Evolutionary conservation across 1,284 basidiomycete species (phyloP), one percentile per base, ranked within the genome.

Genomic region (Cryptococcus jaspeensis): DNA sequence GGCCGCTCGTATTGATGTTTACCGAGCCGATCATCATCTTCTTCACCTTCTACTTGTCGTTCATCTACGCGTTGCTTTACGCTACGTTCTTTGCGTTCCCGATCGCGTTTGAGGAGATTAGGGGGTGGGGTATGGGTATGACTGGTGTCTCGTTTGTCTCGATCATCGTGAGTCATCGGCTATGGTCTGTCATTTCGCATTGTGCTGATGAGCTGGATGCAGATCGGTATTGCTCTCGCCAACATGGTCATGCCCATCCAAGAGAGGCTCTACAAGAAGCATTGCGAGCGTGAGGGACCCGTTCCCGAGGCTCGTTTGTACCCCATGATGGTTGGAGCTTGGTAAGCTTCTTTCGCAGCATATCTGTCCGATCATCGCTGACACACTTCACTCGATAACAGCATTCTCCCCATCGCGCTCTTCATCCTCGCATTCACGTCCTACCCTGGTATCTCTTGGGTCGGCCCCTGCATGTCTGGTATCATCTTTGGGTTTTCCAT

Each of bases 41-140:
- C 61, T 76, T 81, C 62, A 76, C 76, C 1, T 61, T 82, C 20
- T 81, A 80, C 70, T 66, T 80, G 5, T 73, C 73, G 8, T 79
- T 81, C 62, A 71, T 81, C 48, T 82, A 82, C 66, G 65, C 69
- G 52, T 63, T 75, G 9, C 66, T 76, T 2, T 75, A 75, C 66
- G 64, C 67, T 23, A 65, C 68, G 45, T 77, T 77, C 70, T 74
- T 75, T 36, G 72, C 72, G 16, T 74, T 74, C 63, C 74, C 74
- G 3, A 69, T 74, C 51, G 69, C 70, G 15, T 80, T 75, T 52
- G 67, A 69, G 50, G 67, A 74, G 56, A 72, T 73, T 48, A 68
- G 72, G n/a, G 74, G 73, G 38, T 78, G 72, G 70, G 67, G 63
- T 51, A 56, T 67, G 6, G 74, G 75, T 39, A 63, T 73, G 60